Base-by-base conservation (phyloP, 805 yeast species). In the Candida qinlingensis region DNA sequence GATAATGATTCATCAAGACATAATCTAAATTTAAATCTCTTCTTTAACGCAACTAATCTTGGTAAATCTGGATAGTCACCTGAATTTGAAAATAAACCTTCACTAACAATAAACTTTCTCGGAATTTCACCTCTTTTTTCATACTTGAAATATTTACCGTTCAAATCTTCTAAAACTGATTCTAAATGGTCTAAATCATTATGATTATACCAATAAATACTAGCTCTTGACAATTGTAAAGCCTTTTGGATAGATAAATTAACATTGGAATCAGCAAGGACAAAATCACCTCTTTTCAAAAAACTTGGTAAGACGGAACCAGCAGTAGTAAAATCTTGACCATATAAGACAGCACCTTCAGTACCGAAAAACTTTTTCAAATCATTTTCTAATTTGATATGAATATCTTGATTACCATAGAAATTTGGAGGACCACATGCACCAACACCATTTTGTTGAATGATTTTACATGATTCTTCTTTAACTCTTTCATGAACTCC, bases 391-490 rank as follows among this genome's bases (percentile, higher is more conserved):
- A 87, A 73, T 58, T 84, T 76, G 47, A 81, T 83, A 63, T 94
- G 99, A 40, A 83, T 89, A 63, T 90, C 96, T 67, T 90, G 96
- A 51, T 90, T 86, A 52, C 99, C 99, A 66, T 91, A 94, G 61
- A 94, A 94, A 48, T 96, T 96, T 39, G 97, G 96, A 5, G 99
- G 98, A 38, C 98, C 97, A 73, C 99, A 94, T 1, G 97, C 92
- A 54, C 99, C 99, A 45, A 94, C 97, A 63, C 99, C 99, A 50
- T 85, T 81, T 49, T 74, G 73, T 42, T 73, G 72, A 52, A 94
- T 81, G 26, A 80, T 74, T 31, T 71, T 64, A 45, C 78, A 74
- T 5, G 90, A 89, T 10, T 72, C 76, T 25, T 72, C 65, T 45
- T 71, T 70, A 37, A 89, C 72, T 12, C 53, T 63, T 25, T 67